Conservation (phyloP, 2,329 filamentous ascomycete genomes). For the Fusarium sp. region DNA sequence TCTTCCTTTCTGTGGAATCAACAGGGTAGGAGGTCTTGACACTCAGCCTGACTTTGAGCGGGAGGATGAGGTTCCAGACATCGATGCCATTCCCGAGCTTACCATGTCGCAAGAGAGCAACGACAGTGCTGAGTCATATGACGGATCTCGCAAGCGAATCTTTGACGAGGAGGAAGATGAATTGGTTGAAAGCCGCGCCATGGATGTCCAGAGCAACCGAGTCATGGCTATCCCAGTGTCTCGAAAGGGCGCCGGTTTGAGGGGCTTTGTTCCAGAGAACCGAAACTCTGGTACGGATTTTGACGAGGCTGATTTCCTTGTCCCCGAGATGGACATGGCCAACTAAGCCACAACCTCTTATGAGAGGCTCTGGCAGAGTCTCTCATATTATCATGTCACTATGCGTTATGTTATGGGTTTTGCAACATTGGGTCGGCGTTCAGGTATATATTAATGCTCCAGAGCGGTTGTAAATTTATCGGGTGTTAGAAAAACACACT, state of each 20-base stretch:
- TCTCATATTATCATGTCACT: constrained; percentile 14
- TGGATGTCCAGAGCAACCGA: constrained; percentile 55
- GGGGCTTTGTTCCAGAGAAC: constrained; percentile 59
- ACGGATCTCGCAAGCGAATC: constrained; percentile 59
- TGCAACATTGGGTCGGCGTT: constrained; percentile 39
- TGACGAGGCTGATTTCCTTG: constrained; percentile 75
- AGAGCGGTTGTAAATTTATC: constrained; percentile 35
- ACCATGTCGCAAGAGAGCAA: constrained; percentile 68
- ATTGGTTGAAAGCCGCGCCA: constrained; percentile 54
- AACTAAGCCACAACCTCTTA: constrained; percentile 10
- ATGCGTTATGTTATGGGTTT: constrained; percentile 24
- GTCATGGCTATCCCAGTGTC: constrained; percentile 61
- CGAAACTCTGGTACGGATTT: constrained; percentile 66
- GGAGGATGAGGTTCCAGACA: constrained; percentile 47
- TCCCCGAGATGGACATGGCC: constrained; percentile 57
- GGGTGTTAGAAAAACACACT: constrained; percentile 10
- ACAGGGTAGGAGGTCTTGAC: constrained; percentile 77
- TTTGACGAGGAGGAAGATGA: constrained; percentile 57
- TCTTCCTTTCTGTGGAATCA: constrained; percentile 82
- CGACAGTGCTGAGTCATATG: constrained; percentile 55
- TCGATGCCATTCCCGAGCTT: constrained; percentile 59
- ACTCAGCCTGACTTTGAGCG: constrained; percentile 62
- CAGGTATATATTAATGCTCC: constrained; percentile 32
- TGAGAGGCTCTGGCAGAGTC: not conserved
- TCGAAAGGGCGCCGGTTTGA: constrained; percentile 43